Evolutionary conservation across 805 yeast species (phyloP).

Genomic region (Teunomyces aglyptinius): DNA sequence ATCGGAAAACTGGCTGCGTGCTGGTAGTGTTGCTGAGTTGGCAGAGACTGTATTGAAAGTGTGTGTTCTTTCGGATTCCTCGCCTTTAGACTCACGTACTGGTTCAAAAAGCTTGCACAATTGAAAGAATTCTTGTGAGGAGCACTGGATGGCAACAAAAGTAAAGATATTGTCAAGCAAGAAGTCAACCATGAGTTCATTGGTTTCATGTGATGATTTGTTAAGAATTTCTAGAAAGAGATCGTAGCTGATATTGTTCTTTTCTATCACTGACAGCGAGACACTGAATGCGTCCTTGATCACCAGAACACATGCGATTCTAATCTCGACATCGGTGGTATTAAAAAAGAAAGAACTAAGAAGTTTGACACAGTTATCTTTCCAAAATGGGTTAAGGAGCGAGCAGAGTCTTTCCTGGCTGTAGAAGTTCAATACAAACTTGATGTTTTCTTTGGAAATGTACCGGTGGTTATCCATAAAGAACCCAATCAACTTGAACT

Average conservation of each 20-base stretch:
- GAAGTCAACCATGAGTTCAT: slow-evolving; percentile 30
- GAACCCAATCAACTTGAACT: slow-evolving; percentile 40
- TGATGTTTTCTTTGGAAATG: slow-evolving; percentile 37
- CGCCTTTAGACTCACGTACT: slow-evolving; percentile 8
- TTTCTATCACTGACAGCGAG: slow-evolving; percentile 29
- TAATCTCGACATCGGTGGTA: slow-evolving; percentile 18
- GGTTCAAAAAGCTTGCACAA: slow-evolving; percentile 13
- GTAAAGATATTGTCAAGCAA: slow-evolving; percentile 26
- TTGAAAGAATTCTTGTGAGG: slow-evolving; percentile 15
- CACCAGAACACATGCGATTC: slow-evolving; percentile 31
- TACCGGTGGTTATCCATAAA: slow-evolving; percentile 36
- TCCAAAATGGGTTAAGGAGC: slow-evolving; percentile 53
- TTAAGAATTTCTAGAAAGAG: slow-evolving; percentile 32
- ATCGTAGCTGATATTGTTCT: slow-evolving; percentile 29
- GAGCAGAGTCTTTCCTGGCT: slow-evolving; percentile 52
- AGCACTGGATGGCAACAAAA: slow-evolving; percentile 17
- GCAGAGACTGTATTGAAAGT: not conserved
- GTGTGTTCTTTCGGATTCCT: not conserved
- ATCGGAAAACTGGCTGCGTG: not conserved
- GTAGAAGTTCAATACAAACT: slow-evolving; percentile 48
- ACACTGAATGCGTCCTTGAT: slow-evolving; percentile 36
- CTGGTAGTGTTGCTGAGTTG: not conserved
- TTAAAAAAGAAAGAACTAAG: slow-evolving; percentile 44
- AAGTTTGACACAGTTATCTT: slow-evolving; percentile 41
- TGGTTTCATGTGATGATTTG: slow-evolving; percentile 26